Conservation (phyloP, 768 basidiomycete species). For the Russula sp. region DNA sequence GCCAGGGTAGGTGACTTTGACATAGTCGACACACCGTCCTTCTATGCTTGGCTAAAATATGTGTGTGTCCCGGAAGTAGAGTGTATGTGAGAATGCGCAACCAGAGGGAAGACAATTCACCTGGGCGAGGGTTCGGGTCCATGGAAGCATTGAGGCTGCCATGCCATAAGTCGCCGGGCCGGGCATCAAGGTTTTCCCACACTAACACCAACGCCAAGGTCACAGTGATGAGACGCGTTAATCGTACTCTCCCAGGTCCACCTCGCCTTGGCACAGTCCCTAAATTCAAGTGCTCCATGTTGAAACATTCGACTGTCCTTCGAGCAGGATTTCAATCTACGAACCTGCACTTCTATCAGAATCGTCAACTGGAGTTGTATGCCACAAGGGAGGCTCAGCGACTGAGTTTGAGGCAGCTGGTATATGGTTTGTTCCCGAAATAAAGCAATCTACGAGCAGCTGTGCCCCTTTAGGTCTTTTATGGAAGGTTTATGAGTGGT, state of each 20-base stretch:
- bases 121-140: slow-evolving; percentile 5
- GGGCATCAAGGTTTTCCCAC: background rate
- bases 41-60: background rate
- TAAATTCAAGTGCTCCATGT: background rate
- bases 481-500: slow-evolving; percentile 74
- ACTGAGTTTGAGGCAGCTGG: slow-evolving; percentile 73
- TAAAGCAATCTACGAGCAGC: slow-evolving; percentile 1
- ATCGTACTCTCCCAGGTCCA: background rate
- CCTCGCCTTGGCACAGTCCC: background rate
- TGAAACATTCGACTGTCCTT: background rate
- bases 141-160: background rate
- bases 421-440: slow-evolving; percentile 29
- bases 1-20: background rate
- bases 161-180: slow-evolving; percentile 1
- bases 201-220: too few relatives aligned
- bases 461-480: slow-evolving; percentile 54
- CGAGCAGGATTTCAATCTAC: slow-evolving; percentile 20
- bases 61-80: background rate
- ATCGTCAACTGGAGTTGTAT: slow-evolving; percentile 73
- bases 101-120: background rate
- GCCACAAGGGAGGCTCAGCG: slow-evolving; percentile 65
- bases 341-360: slow-evolving; percentile 60
- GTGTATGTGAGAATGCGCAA: background rate
- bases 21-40: background rate
- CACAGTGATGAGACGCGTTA: background rate